Base-by-base conservation (phyloP, 768 basidiomycete genomes). In the Panaeolus papilionaceus region DNA sequence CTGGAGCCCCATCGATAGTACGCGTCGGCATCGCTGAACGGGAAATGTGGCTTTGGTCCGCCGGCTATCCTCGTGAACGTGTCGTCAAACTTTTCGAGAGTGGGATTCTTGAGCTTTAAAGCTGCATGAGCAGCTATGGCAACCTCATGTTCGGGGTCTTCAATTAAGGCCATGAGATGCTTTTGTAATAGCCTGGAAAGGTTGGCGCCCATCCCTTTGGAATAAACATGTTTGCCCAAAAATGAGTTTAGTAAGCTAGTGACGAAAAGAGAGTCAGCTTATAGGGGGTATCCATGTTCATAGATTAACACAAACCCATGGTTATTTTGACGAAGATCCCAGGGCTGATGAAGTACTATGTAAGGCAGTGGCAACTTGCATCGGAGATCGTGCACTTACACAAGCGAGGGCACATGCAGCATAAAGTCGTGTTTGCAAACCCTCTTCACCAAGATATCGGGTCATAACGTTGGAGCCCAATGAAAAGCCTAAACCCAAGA, bases 381-480 rank as follows among this genome's bases (percentile, higher is more conserved):
- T 44, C 4, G n/a, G 42, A 11, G n/a, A 38, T 44, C 28, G 54
- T 67, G 39, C 26, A 61, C 91, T 77, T 79, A 95, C 91, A 78
- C 93, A 93, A 75, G 82, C 93, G 18, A 95, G 80, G 18, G 85
- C 87, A 79, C 89, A 91, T 38, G 87, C 92, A 4, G 89, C 87
- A 64, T 78, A 78, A 38, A 95, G 76, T 67, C 91, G 86, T 72
- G 88, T 86, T 23, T 80, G 73, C 42, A 82, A 81, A 14, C 92
- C 89, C 75, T 97, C 92, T 79, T 97, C 92, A 4, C 92, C 95
- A 63, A 96, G 80, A 77, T 98, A 98, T 69, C 94, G 86, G 39
- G 95, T 92, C 71, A 99, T 79, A 40, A 98, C 92, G 75, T 94
- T 95, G 49, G 96, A 93, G 49, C 97, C 98, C 42, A 99, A 86